Evolutionary conservation across 345 rosid genomes (phyloP), one percentile per base, ranked within the genome.

Genomic region (Gossypium turneri): DNA sequence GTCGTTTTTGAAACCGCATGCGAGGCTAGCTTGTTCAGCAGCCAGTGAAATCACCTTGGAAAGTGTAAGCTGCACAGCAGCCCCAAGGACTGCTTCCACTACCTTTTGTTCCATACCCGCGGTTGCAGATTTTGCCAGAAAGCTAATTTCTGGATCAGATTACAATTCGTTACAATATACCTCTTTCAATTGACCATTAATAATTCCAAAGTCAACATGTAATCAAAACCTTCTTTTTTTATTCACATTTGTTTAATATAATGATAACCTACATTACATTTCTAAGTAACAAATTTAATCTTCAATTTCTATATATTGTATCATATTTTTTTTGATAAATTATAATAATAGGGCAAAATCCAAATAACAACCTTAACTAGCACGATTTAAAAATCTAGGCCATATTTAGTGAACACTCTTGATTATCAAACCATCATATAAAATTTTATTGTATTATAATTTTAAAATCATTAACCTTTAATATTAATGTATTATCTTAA

Each of bases 361-460:
- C 0, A 4, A 34, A 34, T 4, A 4, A 34, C 0, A 34, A 34
- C 0, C 0, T 34, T 4, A 1, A 34, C 7, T 34, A 34, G 1
- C 0, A 1, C 1, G 1, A 34, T 34, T 4, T 0, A 3, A 27
- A 27, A 27, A 27, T 27, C 0, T 4, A 34, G 0, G 1, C 7
- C 1, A 34, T 1, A 34, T 1, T 4, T 34, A 0, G 0, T 34
- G 7, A 4, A 34, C 7, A 4, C 5, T 0, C 0, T 29, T 29
- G 0, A 29, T 29, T 4, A 29, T 29, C 0, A 4, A 5, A 0
- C 0, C 5, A 29, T 0, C 5, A 29, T 4, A 29, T 29, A 3
- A 29, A 3, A 4, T 29, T 29, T 29, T 29, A 29, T 29, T 29
- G 34, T 29, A 29, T 29, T 4, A 29, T 29, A 3, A 29, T 3